Base-by-base conservation (phyloP, 441 rosid genomes). In the Viola pubescens region DNA sequence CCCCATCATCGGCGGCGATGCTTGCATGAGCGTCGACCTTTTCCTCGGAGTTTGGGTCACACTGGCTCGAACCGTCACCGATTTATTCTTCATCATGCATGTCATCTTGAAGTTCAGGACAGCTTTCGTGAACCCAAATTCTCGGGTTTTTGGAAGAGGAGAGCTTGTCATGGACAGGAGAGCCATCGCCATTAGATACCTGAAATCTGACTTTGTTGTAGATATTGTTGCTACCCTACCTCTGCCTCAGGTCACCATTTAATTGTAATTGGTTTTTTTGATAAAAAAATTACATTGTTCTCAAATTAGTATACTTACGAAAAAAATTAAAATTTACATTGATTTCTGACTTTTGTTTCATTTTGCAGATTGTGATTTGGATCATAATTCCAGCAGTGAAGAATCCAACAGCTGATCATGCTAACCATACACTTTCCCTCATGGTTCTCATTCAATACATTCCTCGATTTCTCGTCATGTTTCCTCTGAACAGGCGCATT, bases 191-290 rank as follows among this genome's bases (percentile, higher is more conserved):
- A 62, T 60, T 58, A 79, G 84, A 42, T 92, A 89, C 64, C 57
- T 89, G 67, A 84, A 68, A 71, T 43, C 79, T 1, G 88, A 86
- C 69, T 89, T 92, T 48, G 40, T 79, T 39, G 62, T 87, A 34
- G 98, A 92, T 78, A 71, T 87, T 0, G 79, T 85, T 4, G 97
- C 97, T 13, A 70, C 87, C 59, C 88, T 92, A 59, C 98, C 98
- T 4, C 82, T 92, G 37, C 98, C 97, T 54, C 98, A 92, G 95
- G 98, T 80, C 58, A 9, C 37, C 52, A 56, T 10, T 57, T 26
- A 26, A 26, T 26, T 26, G 34, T 26, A 26, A 26, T 43, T 43
- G 46, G 10, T 43, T 43, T 43, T 43, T 43, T 6, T 43, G 2
- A 43, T 6, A 0, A 9, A 43, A 43, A 43, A 6, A 1, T 0